Base-by-base conservation (phyloP, 192 early-diverging fungal genomes). In the Borealophlyctis nickersoniae region DNA sequence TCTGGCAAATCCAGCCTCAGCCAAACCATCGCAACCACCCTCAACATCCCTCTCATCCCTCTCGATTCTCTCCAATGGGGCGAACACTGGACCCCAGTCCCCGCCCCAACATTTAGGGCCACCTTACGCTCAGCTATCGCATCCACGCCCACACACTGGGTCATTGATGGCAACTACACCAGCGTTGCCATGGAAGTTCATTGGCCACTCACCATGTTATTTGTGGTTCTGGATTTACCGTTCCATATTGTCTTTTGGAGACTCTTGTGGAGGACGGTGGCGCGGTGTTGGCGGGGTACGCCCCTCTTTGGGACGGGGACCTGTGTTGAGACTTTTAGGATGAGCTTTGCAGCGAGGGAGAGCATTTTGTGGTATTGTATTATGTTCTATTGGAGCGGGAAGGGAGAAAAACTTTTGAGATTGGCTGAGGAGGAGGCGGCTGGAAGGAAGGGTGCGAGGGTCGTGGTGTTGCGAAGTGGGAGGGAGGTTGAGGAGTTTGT, bases 401-500 rank as follows among this genome's bases (percentile, higher is more conserved):
- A 45, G 39, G 39, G 39, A 19, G 39, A 45, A 19, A 13, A 13
- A 19, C 7, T 45, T 45, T 13, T 7, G 19, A 7, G 39, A 19
- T 13, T 45, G 39, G 39, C 19, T 45, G 39, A 19, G 39, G 39
- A 45, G 39, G 39, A 45, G 39, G 39, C 19, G 7, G 39, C 19
- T 7, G 19, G 39, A 19, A 45, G 39, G 39, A 45, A 45, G 39
- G 39, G 19, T 45, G 39, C 19, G 39, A 7, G 19, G 39, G 39
- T 45, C 19, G 39, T 45, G 39, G 39, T 45, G 7, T 45, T 45
- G 39, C 7, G 39, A 19, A 13, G 9, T 7, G 19, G 39, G 39
- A 45, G 39, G 39, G 39, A 45, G 39, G 39, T 45, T 45, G 39
- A 19, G 19, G 39, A 45, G 39, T 45, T 45, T 45, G 39, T 45